Evolutionary conservation across 2,329 filamentous ascomycete species (phyloP), one percentile per base, ranked within the genome.

Genomic region (Berkeleyomyces rouxiae): DNA sequence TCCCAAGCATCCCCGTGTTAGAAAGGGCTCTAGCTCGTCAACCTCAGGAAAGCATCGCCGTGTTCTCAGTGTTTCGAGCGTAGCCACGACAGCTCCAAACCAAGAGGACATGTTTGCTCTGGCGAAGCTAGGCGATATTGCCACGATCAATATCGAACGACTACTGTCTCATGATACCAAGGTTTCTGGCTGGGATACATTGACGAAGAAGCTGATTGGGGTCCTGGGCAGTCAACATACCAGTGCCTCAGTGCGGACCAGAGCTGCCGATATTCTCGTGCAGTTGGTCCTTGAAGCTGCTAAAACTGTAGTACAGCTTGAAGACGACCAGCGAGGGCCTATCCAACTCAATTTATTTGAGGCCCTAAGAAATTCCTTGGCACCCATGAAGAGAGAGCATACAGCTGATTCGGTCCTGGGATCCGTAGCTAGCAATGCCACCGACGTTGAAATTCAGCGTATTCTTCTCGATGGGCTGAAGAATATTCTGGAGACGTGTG

Each of bases 401-500:
- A 31, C 39, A 7, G 31, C 31, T 4, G 63, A 64, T 33, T 53
- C 16, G 2, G 33, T 55, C 10, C 36, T 44, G 2, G 11, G 60
- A 4, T 62, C 61, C 3, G 58, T 63, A 4, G 61, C 64, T 9
- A 63, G 64, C 36, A 58, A 61, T 37, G 73, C 75, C 33, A 83
- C 83, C 0, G 86, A 93, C 67, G 75, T 89, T 16, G 87, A 93
- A 62, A 87, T 95, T 13, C 90, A 96, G 70, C 85, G 85, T 66
- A 83, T 87, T 61, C 79, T 88, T 33, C 79, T 96, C 1, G 89
- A 95, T 66, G 86, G 87, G 0, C 76, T 96, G 5, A 90, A 90
- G 71, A 85, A 79, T 62, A 82, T 96, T 23, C 78, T 99, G 1
- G 92, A 97, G 69, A 86, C 90, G 66, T 92, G 87, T 68, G 93